These are phyloP conservation scores for Microdochium paspali DNA, from an alignment of 2,329 filamentous ascomycete species.

Conservation along the genomic window DNA sequence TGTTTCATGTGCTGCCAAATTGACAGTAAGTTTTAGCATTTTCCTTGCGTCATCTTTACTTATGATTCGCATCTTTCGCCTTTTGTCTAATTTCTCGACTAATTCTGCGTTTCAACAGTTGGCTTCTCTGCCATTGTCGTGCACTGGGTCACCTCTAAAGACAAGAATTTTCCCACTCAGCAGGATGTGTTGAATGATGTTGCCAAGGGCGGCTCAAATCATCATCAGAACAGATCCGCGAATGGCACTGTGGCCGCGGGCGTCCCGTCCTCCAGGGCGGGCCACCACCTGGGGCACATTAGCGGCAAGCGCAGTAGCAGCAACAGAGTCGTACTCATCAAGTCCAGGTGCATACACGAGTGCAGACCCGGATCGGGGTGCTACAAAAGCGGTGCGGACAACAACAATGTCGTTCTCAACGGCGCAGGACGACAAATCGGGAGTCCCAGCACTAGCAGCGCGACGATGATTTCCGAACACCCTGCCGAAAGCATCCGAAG, in stretches of 20 bases:
- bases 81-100: no score
- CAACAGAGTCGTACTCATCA: neutral
- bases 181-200: neutral
- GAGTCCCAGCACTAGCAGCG: no score
- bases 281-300: neutral
- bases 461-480: no score
- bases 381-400: no score
- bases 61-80: no score
- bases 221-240: neutral
- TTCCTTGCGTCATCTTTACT: neutral
- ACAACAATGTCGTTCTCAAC: no score
- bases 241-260: neutral
- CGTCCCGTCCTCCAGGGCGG: neutral
- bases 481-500: no score
- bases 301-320: neutral
- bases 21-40: slow-evolving; percentile 38
- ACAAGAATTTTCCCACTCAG: neutral
- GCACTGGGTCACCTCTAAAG: neutral
- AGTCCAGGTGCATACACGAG: neutral
- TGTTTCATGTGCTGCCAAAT: slow-evolving; percentile 57
- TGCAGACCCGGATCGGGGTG: neutral
- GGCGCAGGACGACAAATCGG: no score
- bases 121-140: neutral
- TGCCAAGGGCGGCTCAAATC: neutral
- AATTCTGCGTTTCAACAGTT: no score